Percentiles rank a stretch among this genome's conserved stretches.
phyloP scores from a whole-genome alignment of 495 filamentous ascomycete species.

The Talaromyces ruber region DNA sequence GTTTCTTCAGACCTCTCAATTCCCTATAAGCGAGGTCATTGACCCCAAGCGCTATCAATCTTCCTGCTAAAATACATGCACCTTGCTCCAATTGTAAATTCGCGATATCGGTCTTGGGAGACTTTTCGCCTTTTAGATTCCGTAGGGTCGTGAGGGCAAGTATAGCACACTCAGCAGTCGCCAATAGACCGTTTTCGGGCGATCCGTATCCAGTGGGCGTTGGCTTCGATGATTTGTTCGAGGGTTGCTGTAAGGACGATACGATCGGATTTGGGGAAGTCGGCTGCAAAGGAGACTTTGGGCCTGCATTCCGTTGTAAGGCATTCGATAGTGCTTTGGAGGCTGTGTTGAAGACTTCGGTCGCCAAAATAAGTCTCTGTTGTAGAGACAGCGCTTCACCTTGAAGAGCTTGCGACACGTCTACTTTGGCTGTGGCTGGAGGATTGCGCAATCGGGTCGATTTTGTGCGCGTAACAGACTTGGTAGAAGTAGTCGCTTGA shows the following conservation, averaged over 20 bases:
- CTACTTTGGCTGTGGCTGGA: conserved; percentile 18
- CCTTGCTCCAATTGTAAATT: conserved; percentile 76
- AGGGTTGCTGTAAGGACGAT: conserved; percentile 30
- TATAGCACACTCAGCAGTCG: conserved; percentile 65
- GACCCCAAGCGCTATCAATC: conserved; percentile 61
- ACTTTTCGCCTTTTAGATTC: conserved; percentile 40
- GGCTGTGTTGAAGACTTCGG: conserved; percentile 70
- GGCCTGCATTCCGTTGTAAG: conserved; percentile 37
- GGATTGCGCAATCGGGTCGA: conserved; percentile 24
- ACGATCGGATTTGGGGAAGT: conserved; percentile 43
- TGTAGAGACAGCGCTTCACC: conserved; percentile 40
- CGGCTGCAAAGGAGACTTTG: conserved; percentile 37
- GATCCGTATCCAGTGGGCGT: conserved; percentile 4
- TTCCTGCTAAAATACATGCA: conserved; percentile 66
- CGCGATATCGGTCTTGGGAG: conserved; percentile 35
- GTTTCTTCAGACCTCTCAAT: conserved; percentile 55
- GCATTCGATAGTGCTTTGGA: conserved; percentile 69
- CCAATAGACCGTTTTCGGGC: conserved; percentile 21
- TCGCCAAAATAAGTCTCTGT: conserved; percentile 64
- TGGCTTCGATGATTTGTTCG: conserved; percentile 7
- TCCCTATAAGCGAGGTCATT: conserved; percentile 74
- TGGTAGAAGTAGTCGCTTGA: conserved; percentile 10
- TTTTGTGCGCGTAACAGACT: conserved; percentile 23
- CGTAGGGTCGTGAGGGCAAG: conserved; percentile 64
- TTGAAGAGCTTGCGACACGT: conserved; percentile 20